A percentile compares a stretch with the other conserved stretches of the same genome.
These are phyloP conservation scores for Colletotrichum sp. DNA, from an alignment of 2,329 filamentous ascomycete genomes.

Conservation along the genomic window DNA sequence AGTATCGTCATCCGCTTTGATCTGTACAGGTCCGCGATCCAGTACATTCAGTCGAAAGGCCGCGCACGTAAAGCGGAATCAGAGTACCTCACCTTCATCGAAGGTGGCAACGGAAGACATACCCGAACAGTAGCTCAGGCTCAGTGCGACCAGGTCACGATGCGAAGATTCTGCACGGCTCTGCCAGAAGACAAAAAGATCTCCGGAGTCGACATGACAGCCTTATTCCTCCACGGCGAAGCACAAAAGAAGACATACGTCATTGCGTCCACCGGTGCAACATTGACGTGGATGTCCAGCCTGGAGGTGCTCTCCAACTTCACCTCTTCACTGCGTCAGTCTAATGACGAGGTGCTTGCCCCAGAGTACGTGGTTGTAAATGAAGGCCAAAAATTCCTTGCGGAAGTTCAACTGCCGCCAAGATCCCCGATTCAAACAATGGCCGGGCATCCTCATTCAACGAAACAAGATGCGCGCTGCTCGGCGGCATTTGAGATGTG, in stretches of 20 bases:
- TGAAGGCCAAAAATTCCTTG: slow-evolving; percentile 65
- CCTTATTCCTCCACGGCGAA: slow-evolving; percentile 58
- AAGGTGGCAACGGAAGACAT: slow-evolving; percentile 70
- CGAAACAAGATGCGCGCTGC: slow-evolving; percentile 81
- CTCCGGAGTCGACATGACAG: slow-evolving; percentile 60
- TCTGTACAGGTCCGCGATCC: slow-evolving; percentile 86
- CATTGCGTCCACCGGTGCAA: slow-evolving; percentile 73
- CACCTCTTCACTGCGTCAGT: slow-evolving; percentile 67
- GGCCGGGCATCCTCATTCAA: slow-evolving; percentile 65
- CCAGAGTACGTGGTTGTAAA: slow-evolving; percentile 67
- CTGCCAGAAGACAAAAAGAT: slow-evolving; percentile 78
- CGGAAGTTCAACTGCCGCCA: slow-evolving; percentile 80
- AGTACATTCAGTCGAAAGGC: slow-evolving; percentile 92
- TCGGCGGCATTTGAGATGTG: slow-evolving; percentile 89
- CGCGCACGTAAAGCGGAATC: slow-evolving; percentile 81
- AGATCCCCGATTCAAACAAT: slow-evolving; percentile 72
- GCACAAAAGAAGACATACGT: slow-evolving; percentile 56
- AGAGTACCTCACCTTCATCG: slow-evolving; percentile 83
- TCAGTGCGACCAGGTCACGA: slow-evolving; percentile 60
- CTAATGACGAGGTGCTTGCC: slow-evolving; percentile 34
- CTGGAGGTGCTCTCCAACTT: slow-evolving; percentile 76
- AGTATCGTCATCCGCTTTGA: slow-evolving; percentile 79
- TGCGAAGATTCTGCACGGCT: slow-evolving; percentile 77
- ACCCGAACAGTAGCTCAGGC: slow-evolving; percentile 61
- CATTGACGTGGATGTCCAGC: slow-evolving; percentile 77